Percentiles rank a stretch among this genome's conserved stretches.
Evolutionary conservation across 2,329 filamentous ascomycete genomes (phyloP).

Genomic region (Penicillium sp.): DNA sequence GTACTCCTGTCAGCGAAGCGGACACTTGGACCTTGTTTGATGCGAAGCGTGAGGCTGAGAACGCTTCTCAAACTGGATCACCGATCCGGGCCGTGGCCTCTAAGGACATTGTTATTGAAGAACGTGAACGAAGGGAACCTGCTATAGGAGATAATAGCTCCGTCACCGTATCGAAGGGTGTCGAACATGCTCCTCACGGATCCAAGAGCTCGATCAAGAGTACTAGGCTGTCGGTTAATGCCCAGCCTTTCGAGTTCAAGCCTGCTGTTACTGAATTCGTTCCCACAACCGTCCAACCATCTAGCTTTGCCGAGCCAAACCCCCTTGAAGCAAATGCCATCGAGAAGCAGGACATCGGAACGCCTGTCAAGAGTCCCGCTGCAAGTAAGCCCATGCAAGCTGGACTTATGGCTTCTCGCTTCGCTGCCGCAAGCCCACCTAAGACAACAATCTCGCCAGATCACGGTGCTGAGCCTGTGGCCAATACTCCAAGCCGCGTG

Average conservation of each 20-base stretch:
- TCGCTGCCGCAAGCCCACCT: slow-evolving; percentile 32
- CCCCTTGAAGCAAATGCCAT: slow-evolving; percentile 11
- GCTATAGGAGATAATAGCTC: slow-evolving; percentile 1
- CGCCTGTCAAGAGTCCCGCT: slow-evolving; percentile 2
- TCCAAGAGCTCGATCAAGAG: slow-evolving; percentile 35
- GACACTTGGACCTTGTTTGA: slow-evolving; percentile 62
- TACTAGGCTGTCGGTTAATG: slow-evolving; percentile 67
- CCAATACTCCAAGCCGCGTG: neutral
- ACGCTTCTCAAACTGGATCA: slow-evolving; percentile 53
- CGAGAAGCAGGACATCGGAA: slow-evolving; percentile 16
- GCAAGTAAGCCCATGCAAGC: slow-evolving; percentile 8
- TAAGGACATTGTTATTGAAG: slow-evolving; percentile 12
- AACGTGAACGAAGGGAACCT: slow-evolving; percentile 14
- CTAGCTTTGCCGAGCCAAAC: slow-evolving; percentile 13
- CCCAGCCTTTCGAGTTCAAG: slow-evolving; percentile 63
- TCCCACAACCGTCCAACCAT: slow-evolving; percentile 17
- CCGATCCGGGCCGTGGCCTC: slow-evolving; percentile 32
- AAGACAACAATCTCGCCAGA: slow-evolving; percentile 15
- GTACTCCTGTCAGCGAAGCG: slow-evolving; percentile 36
- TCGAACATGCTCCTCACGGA: slow-evolving; percentile 19
- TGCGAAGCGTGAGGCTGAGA: slow-evolving; percentile 50
- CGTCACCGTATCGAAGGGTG: slow-evolving; percentile 3
- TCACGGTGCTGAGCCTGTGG: slow-evolving; percentile 3
- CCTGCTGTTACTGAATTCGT: slow-evolving; percentile 33
- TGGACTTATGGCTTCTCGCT: slow-evolving; percentile 37